phyloP scores from a whole-genome alignment of 1,284 basidiomycete species.

The Mycosarcoma maydis region DNA sequence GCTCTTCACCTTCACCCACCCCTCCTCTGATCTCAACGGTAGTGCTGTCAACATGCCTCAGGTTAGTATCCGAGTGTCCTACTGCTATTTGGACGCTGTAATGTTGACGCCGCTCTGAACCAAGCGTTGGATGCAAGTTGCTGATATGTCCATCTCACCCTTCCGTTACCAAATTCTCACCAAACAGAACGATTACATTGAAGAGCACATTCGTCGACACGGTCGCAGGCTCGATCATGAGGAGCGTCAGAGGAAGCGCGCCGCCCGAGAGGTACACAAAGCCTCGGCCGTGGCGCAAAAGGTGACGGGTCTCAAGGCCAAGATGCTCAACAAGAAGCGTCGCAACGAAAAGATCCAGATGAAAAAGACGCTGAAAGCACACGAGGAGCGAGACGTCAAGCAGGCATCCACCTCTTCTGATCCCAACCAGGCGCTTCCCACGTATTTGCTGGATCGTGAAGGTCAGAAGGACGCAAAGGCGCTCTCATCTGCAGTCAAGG shows the following conservation, averaged over 20 bases:
- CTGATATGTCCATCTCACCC: neutral
- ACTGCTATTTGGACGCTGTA: no score
- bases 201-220: conserved; percentile 68
- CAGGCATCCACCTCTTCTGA: conserved; percentile 61
- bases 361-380: conserved; percentile 98
- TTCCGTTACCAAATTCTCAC: neutral
- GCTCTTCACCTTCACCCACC: conserved; percentile 4
- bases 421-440: conserved; percentile 67
- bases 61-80: conserved; percentile 14
- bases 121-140: neutral
- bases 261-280: conserved; percentile 89
- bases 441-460: conserved; percentile 95
- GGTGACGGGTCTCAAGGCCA: conserved; percentile 95
- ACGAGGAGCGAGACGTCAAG: conserved; percentile 96
- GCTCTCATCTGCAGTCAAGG: conserved; percentile 95
- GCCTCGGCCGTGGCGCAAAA: conserved; percentile 89
- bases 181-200: conserved; percentile 69
- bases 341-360: conserved; percentile 98
- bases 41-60: conserved; percentile 42
- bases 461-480: conserved; percentile 97
- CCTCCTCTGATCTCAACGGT: conserved; percentile 7
- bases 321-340: conserved; percentile 92
- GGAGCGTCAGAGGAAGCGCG: conserved; percentile 78
- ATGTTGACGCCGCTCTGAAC: no score
- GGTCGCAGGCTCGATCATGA: conserved; percentile 66